A percentile compares a stretch with the other conserved stretches of the same genome.
Conservation (phyloP, 2,329 filamentous ascomycete species). For the Colletotrichum magnum region DNA sequence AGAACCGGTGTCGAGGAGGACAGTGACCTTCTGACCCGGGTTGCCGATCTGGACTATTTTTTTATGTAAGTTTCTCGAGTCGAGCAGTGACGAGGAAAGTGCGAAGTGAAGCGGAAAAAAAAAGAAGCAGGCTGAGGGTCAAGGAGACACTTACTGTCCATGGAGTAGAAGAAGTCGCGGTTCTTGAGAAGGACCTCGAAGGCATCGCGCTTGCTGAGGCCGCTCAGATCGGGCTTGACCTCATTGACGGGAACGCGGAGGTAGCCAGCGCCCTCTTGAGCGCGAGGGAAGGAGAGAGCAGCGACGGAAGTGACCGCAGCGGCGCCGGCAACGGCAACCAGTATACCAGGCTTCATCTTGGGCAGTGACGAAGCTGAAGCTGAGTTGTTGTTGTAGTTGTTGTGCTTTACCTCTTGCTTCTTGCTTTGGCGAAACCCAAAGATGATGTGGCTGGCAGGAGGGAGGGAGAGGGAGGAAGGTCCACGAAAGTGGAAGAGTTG, state of each 20-base stretch:
- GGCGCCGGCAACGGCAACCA: conserved; percentile 21
- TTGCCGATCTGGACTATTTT: conserved; percentile 58
- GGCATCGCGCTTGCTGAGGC: conserved; percentile 39
- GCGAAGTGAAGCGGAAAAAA: neutral
- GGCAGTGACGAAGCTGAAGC: neutral
- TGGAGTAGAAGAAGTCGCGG: conserved; percentile 55
- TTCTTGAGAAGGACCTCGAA: conserved; percentile 52
- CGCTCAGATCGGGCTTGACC: conserved; percentile 19
- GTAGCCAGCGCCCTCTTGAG: conserved; percentile 52
- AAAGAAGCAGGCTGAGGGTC: neutral
- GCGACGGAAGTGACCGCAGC: conserved; percentile 31
- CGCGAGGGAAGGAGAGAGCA: conserved; percentile 46
- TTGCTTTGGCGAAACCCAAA: conserved; percentile 17
- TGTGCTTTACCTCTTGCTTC: neutral
- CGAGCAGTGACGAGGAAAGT: neutral
- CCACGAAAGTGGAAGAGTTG: conserved; percentile 2
- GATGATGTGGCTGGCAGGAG: conserved; percentile 3
- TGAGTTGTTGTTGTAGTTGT: neutral
- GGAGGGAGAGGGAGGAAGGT: neutral
- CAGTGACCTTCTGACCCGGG: conserved; percentile 58
- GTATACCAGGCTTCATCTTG: conserved; percentile 27
- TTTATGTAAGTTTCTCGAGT: neutral
- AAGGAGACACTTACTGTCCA: conserved; percentile 49
- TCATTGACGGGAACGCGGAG: conserved; percentile 53
- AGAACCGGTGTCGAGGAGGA: conserved; percentile 67